Conservation (phyloP, 2,329 filamentous ascomycete genomes). For the Botrytis byssoidea region DNA sequence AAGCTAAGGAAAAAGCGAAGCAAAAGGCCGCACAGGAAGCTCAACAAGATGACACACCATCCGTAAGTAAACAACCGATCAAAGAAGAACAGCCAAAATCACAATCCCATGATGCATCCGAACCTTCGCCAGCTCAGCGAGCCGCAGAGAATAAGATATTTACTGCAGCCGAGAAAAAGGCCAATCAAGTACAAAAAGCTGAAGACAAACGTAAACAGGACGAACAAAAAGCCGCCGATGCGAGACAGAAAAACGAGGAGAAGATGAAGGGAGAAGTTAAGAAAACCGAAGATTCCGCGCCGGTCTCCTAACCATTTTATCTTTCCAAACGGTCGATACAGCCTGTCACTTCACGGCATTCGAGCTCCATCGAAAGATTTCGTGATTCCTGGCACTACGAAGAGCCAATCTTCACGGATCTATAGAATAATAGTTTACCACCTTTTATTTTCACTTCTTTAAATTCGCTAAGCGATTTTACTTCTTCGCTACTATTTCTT, state of each 20-base stretch:
- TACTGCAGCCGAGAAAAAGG: constrained; percentile 22
- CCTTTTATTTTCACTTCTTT: background rate
- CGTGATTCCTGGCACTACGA: background rate
- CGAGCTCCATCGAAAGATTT: background rate
- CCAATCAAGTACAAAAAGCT: constrained; percentile 4
- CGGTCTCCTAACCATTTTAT: background rate
- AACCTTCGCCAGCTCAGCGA: constrained; percentile 13
- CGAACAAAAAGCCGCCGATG: constrained; percentile 19
- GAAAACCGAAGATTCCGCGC: background rate
- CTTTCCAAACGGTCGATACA: background rate
- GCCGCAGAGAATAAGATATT: constrained; percentile 18
- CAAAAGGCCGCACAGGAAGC: constrained; percentile 2
- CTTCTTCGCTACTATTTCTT: background rate
- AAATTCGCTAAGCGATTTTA: background rate
- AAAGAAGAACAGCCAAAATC: constrained; percentile 3
- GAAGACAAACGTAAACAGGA: constrained; percentile 23
- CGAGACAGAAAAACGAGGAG: constrained; percentile 10
- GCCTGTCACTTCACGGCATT: background rate
- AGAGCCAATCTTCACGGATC: background rate
- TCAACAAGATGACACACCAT: constrained; percentile 7
- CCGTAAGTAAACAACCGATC: constrained; percentile 18
- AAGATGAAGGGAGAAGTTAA: constrained; percentile 14
- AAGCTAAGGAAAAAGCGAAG: constrained; percentile 7
- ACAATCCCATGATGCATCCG: constrained; percentile 7
- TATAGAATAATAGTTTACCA: background rate